Evolutionary conservation across 2,329 filamentous ascomycete genomes (phyloP), one percentile per base, ranked within the genome.

Genomic region (Zopfia rhizophila): DNA sequence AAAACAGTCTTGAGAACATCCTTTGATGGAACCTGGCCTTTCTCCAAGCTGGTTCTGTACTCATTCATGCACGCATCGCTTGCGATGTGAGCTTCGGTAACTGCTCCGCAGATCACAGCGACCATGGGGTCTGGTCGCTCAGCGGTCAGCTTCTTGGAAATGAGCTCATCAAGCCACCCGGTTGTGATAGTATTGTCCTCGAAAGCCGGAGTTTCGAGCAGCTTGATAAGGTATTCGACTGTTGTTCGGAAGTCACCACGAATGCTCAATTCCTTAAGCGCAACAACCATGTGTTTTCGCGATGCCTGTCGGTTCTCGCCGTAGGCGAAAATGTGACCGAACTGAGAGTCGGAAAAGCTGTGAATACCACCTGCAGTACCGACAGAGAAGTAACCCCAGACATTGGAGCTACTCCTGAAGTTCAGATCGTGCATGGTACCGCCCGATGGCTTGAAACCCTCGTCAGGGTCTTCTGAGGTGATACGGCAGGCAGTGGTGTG

Each of bases 331-430:
- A 99, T 99, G 77, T 99, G 94, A 76, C 94, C 94, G 64, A 99
- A 99, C 70, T 99, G 94, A 68, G 90, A 95, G 79, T 99, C 94
- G 6, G 94, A 97, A 82, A 96, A 99, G 75, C 91, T 97, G 84
- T 99, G 94, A 58, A 99, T 99, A 75, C 92, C 92, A 78, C 92
- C 93, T 44, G 91, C 88, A 7, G 92, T 94, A 78, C 92, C 90
- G 73, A 99, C 94, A 40, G 94, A 99, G 85, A 99, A 99, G 78
- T 99, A 99, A 82, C 94, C 94, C 94, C 94, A 99, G 45, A 97
- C 94, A 62, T 99, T 99, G 55, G 94, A 97, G 73, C 91, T 96
- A 79, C 89, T 95, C 70, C 94, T 86, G 85, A 99, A 99, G 82
- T 99, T 99, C 68, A 99, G 81, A 70, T 99, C 94, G 79, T 97